Conservation (phyloP, 2,329 filamentous ascomycete species). For the Zymoseptoria ardabiliae region DNA sequence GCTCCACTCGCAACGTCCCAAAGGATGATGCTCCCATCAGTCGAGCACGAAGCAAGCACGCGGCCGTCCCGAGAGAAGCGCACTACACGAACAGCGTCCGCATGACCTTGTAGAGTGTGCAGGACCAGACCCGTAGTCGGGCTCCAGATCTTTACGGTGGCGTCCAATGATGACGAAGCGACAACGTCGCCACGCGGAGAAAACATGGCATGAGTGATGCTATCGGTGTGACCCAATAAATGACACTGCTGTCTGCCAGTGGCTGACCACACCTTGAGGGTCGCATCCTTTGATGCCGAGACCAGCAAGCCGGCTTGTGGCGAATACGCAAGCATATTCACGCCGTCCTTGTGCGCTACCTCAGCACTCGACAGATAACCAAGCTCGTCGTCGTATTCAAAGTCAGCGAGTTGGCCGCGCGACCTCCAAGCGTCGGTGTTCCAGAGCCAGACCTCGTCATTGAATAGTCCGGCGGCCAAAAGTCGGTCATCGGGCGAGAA, state of each 20-base stretch:
- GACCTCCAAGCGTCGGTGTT: background rate
- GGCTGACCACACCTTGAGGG: slow-evolving; percentile 22
- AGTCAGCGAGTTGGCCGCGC: no score
- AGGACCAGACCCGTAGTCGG: background rate
- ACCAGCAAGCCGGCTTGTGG: slow-evolving; percentile 19
- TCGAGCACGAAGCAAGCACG: slow-evolving; percentile 3
- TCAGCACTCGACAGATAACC: no score
- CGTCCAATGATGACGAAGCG: slow-evolving; percentile 22
- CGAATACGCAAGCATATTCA: slow-evolving; percentile 24
- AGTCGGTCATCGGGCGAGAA: slow-evolving; percentile 4
- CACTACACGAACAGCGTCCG: background rate
- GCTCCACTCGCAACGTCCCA: slow-evolving; percentile 2
- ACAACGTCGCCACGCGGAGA: slow-evolving; percentile 22
- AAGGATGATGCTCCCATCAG: background rate
- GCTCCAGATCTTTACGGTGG: slow-evolving; percentile 24
- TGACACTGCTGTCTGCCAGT: background rate
- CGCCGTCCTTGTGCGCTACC: slow-evolving; percentile 9
- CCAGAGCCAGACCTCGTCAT: slow-evolving; percentile 2
- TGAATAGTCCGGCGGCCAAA: background rate
- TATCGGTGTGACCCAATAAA: slow-evolving; percentile 13
- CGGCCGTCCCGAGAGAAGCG: slow-evolving; percentile 3
- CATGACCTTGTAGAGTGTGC: slow-evolving; percentile 1
- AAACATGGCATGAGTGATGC: slow-evolving; percentile 21
- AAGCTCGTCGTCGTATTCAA: no score
- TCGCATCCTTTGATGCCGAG: slow-evolving; percentile 22